Evolutionary conservation across 805 yeast species (phyloP), one percentile per base, ranked within the genome.

Genomic region (Schwanniomyces polymorphus): DNA sequence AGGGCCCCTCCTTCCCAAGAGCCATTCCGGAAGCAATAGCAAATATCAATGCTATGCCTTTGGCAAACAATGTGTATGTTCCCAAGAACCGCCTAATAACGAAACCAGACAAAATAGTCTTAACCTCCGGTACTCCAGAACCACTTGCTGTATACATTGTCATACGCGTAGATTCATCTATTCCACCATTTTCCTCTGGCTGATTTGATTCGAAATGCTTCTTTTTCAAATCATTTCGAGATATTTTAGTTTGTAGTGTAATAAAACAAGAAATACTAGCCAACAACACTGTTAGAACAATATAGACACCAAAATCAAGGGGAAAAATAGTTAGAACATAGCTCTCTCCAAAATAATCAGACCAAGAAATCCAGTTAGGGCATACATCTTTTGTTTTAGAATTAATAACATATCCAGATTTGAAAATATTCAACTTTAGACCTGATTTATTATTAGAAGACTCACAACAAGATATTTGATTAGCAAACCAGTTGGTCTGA

Each of bases 1-100:
- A 81, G 0, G 86, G 86, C 3, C 86, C 86, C 48, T 81, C 86
- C 58, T 81, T 81, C 1, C 86, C 86, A 8, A 81, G 61, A 10
- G 78, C 62, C 66, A 81, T 65, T 1, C 86, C 86, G 0, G 84
- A 78, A 0, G 84, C 80, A 33, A 81, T 79, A 3, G 84, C 78
- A 31, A 80, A 68, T 1, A 80, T 66, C 23, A 81, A 61, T 0
- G 81, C 79, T 2, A 67, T 48, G 0, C 81, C 67, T 57, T 81
- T 81, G 48, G 77, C 65, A 21, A 80, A 34, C 7, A 81, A 65
- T 0, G 86, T 79, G 51, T 75, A 72, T 1, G 76, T 61, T 4
- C 86, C 85, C 31, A 81, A 60, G 52, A 76, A 81, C 37, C 72
- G 61, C 47, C 84, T 65, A 23, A 81, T 80, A 39, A 81, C 76